Percentiles rank a stretch among this genome's conserved stretches.
Evolutionary conservation across 345 rosid genomes (phyloP).

Genomic region (Cardiospermum halicacabum): DNA sequence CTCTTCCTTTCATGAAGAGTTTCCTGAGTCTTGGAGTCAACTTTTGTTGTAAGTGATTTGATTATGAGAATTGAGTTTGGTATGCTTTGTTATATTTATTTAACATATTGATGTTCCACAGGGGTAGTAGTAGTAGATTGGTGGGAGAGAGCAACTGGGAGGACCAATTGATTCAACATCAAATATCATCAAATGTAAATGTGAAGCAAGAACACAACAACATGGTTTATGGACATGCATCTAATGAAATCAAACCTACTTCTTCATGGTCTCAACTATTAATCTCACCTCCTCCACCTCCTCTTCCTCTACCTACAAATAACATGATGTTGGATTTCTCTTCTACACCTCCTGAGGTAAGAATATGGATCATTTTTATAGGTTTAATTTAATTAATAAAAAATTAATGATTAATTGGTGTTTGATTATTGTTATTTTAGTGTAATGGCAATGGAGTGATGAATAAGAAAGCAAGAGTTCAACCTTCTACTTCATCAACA

Average conservation of each 20-base stretch:
- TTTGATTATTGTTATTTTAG: slow-evolving; percentile 28
- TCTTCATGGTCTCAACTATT: slow-evolving; percentile 52
- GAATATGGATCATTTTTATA: neutral
- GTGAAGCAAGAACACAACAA: slow-evolving; percentile 70
- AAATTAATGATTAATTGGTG: neutral
- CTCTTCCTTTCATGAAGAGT: slow-evolving; percentile 56
- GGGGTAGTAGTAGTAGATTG: slow-evolving; percentile 79
- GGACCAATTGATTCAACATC: slow-evolving; percentile 54
- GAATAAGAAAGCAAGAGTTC: slow-evolving; percentile 94
- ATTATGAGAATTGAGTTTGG: too few relatives aligned
- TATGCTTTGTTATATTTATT: too few relatives aligned
- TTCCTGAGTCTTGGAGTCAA: slow-evolving; percentile 88
- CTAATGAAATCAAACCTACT: slow-evolving; percentile 33
- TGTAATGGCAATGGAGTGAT: slow-evolving; percentile 71
- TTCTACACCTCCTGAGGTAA: slow-evolving; percentile 71
- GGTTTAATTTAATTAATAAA: too few relatives aligned
- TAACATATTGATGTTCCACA: too few relatives aligned
- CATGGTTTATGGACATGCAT: slow-evolving; percentile 41
- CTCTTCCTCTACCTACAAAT: slow-evolving; percentile 54
- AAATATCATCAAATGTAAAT: slow-evolving; percentile 40
- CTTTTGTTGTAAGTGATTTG: slow-evolving; percentile 67
- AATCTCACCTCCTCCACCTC: slow-evolving; percentile 64
- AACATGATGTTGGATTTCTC: slow-evolving; percentile 73
- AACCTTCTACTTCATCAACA: slow-evolving; percentile 75
- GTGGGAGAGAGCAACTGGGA: slow-evolving; percentile 70